Evolutionary conservation across 805 yeast genomes (phyloP), one percentile per base, ranked within the genome.

Genomic region (Yarrowia sp.): DNA sequence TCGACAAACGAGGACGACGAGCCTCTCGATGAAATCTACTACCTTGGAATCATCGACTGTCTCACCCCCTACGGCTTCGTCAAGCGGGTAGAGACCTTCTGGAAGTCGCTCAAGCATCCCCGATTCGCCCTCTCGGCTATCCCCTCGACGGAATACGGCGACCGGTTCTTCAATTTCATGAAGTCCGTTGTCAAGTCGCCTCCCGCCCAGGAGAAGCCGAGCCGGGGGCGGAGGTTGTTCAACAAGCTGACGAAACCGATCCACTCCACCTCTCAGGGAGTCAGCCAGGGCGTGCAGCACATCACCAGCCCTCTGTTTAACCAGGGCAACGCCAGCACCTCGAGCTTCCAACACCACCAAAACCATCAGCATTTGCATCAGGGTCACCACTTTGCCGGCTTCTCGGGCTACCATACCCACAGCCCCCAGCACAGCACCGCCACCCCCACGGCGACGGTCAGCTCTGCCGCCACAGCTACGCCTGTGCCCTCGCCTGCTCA

Each of bases 31-130:
- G 85, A 88, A 67, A 85, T 94, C 9, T 95, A 95, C 78, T 95
- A 93, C 74, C 79, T 95, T 73, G 99, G 99, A 9, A 88, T 95
- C 44, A 95, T 95, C 71, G 99, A 95, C 75, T 94, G 97, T 78
- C 81, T 95, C 72, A 95, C 99, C 0, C 86, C 75, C 9, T 78
- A 79, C 68, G 75, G 74, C 15, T 77, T 88, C 24, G 79, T 86
- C 71, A 95, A 95, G 76, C 84, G 85, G 70, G 76, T 92, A 55
- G 99, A 95, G 75, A 94, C 98, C 0, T 85, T 91, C 70, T 89
- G 92, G 87, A 64, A 64, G 50, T 49, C 60, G 30, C 49, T 64
- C 52, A 40, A 52, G 49, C 67, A 64, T 7, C 60, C 58, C 6
- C 39, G 60, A 24, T 64, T 64, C 83, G 87, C 46, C 80, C 87